Base-by-base conservation (phyloP, 1,284 basidiomycete species). In the Sporisorium iseilematis-ciliati region DNA sequence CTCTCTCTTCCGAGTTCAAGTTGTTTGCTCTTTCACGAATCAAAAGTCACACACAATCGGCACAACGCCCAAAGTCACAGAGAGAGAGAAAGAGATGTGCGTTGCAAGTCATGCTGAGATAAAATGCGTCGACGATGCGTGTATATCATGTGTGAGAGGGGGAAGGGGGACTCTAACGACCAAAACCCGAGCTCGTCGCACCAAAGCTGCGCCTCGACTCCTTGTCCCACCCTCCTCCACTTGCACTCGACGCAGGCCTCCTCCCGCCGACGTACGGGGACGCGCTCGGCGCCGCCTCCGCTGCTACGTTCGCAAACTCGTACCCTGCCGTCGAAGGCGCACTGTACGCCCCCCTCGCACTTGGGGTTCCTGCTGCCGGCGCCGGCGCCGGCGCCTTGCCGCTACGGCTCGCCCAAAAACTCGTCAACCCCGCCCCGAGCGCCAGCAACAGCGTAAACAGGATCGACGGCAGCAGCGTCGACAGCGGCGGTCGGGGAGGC, bases 401-500 rank as follows among this genome's bases (percentile, higher is more conserved):
- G n/a, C n/a, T n/a, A 10, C 76, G 61, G 2, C 50, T 48, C 2
- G 71, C 70, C 7, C 78, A 40, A 38, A 79, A 73, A 20, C 70
- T 77, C 3, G 57, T 72, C 25, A 82, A 31, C 5, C 77, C 75
- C 0, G 80, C 79, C 12, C 78, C 74, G 7, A 82, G 23, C 7
- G 80, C 80, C 12, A 82, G 59, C 35, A 82, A 12, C 31, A 81
- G 49, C 2, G 80, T 82, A 42, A 82, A 73, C 25, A 79, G 43
- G 52, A 82, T 81, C 50, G 75, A 78, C 0, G 80, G 77, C 25
- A 82, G 26, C 26, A 82, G 61, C 8, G 70, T 63, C 38, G 77
- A 78, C 7, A 82, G 65, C 23, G 80, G 80, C 8, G 80, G 80
- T 14, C 80, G 57, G 4, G 80, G 80, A 3, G 80, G 80, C 1